Evolutionary conservation across 2,329 filamentous ascomycete species (phyloP).

Genomic region (Botryotinia globosa): DNA sequence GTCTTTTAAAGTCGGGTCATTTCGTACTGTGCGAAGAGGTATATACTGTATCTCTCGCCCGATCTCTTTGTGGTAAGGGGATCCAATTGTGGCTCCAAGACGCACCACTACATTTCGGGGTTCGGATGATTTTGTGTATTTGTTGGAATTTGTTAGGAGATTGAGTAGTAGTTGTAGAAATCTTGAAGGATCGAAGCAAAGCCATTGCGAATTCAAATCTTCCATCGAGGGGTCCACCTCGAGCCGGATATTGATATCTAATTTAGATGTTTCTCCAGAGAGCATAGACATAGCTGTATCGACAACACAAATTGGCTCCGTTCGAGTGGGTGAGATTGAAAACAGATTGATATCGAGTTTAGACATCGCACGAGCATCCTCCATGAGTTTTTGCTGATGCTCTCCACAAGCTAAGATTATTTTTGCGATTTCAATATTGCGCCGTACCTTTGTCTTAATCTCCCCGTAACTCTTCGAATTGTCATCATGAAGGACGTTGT

Average conservation of each 20-base stretch:
- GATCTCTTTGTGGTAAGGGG: neutral
- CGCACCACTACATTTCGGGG: neutral
- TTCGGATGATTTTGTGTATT: neutral
- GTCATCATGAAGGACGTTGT: constrained; percentile 19
- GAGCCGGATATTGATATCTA: neutral
- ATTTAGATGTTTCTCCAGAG: neutral
- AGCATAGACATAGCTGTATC: constrained; percentile 7
- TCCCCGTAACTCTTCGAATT: neutral
- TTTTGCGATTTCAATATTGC: neutral
- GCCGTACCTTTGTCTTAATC: neutral
- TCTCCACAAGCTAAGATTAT: neutral
- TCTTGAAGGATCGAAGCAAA: constrained; percentile 2
- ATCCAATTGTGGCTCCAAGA: constrained; percentile 1
- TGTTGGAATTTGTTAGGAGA: neutral
- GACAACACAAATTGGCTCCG: neutral
- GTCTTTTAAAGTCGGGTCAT: neutral
- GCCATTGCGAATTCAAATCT: neutral
- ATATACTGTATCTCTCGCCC: constrained; percentile 5
- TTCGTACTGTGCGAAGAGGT: constrained; percentile 2
- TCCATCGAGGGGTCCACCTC: neutral
- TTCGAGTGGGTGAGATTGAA: neutral
- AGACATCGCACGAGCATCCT: neutral
- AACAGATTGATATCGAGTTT: neutral
- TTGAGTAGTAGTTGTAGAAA: constrained; percentile 8
- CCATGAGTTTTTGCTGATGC: neutral